Base-by-base conservation (phyloP, 2,329 filamentous ascomycete genomes). In the Colletotrichum viniferum region DNA sequence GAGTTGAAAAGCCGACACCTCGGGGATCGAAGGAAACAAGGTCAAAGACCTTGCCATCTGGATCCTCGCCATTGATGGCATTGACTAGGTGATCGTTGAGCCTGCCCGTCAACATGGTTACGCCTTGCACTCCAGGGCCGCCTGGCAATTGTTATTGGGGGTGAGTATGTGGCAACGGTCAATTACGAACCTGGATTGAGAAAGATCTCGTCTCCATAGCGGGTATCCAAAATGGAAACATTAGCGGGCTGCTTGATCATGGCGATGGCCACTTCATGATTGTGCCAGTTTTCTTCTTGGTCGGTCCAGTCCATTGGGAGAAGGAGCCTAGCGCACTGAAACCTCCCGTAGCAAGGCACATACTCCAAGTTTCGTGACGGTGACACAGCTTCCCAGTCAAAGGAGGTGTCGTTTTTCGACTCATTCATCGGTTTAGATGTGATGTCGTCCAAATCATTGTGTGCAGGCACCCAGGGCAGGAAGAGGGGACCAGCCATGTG, bases 11-110 rank as follows among this genome's bases (percentile, higher is more conserved):
- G 16, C 64, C 70, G n/a, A 89, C 80, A 5, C 87, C 87, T 7
- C 87, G 86, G 0, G 87, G 87, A 76, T 89, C 87, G 67, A 89
- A 89, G 0, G 83, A 83, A 2, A 89, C 71, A 1, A 89, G 77
- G 75, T 90, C 86, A 70, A 87, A 87, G 2, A 80, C 82, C 56
- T 88, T 86, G 12, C 87, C 87, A 0, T 26, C 52, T 7, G 62
- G 4, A 16, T 58, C 52, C 9, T 67, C n/a, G 18, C 62, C 34
- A 18, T 71, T 67, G 61, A 71, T 34, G 24, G 62, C 13, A 3
- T 34, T 18, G 12, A 14, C 34, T 8, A 71, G 48, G 14, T 67
- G 61, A 10, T 21, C n/a, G 16, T 60, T 60, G 28, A 24, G 32
- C 14, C 6, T 14, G 9, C 61, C 69, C 13, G 61, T 43, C 32